Base-by-base conservation (phyloP, 78 protist genomes). In the Dictyostelium capitatum region DNA sequence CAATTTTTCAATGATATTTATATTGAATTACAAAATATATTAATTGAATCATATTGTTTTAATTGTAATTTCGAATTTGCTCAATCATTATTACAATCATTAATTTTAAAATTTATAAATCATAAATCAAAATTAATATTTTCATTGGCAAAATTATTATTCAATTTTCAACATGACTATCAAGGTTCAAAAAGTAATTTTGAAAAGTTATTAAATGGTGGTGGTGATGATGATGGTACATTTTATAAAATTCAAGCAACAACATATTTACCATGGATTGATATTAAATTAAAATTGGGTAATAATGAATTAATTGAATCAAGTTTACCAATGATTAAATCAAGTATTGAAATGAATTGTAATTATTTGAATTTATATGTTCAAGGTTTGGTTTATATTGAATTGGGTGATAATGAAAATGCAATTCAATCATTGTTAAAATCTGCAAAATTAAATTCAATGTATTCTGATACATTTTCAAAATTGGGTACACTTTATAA, bases 371-470 rank as follows among this genome's bases (percentile, higher is more conserved):
- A 9, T 7, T 59, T 54, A 8, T 79, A 79, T 79, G 72, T 79
- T 6, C 15, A 32, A 25, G 87, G 59, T 23, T 62, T 80, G 14
- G 8, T 64, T 19, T 57, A 12, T 6, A 50, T 43, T 0, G 30
- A 47, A 19, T 50, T 50, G 41, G 62, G 32, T 72, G 4, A 72
- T 0, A 67, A 0, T 28, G 53, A 32, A 6, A 15, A 69, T 4
- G 56, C 19, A 20, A 64, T n/a, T 19, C 75, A 77, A 59, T 50
- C 6, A 19, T 37, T 91, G 10, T 46, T 82, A 53, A 78, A 78
- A 73, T 70, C 90, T 28, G 95, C 95, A 19, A 85, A 91, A 64
- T 64, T 69, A 51, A 81, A 91, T 74, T 8, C 89, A 12, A 43
- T 19, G 1, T 77, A 53, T 69, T 69, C 95, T 1, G 28, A 17